Evolutionary conservation across 805 yeast genomes (phyloP).

Genomic region (Lipomyces starkeyi): DNA sequence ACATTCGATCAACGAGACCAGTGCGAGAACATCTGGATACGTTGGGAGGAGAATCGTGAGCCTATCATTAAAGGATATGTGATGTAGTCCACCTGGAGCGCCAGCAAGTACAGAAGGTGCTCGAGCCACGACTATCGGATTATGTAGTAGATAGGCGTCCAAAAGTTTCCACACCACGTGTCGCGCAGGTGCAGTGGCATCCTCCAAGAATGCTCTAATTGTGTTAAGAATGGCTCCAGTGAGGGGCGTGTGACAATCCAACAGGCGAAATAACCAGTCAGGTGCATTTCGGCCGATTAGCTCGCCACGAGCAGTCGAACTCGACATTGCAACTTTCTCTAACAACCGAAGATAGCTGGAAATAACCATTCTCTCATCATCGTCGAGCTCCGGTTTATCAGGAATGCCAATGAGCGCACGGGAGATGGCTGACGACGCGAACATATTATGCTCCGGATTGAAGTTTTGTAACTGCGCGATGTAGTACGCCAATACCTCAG

Average conservation of each 20-base stretch:
- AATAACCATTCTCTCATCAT: slow-evolving; percentile 76
- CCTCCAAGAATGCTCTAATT: slow-evolving; percentile 61
- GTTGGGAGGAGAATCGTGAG: slow-evolving; percentile 56
- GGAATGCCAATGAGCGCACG: slow-evolving; percentile 33
- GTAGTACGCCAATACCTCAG: slow-evolving; percentile 61
- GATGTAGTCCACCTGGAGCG: slow-evolving; percentile 43
- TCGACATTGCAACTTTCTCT: slow-evolving; percentile 56
- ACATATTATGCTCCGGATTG: slow-evolving; percentile 25
- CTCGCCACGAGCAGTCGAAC: slow-evolving; percentile 44
- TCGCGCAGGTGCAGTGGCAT: slow-evolving; percentile 50
- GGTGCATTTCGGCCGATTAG: slow-evolving; percentile 33
- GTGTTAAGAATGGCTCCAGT: slow-evolving; percentile 63
- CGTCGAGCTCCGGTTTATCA: slow-evolving; percentile 67
- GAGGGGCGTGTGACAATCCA: slow-evolving; percentile 55
- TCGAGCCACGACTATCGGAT: slow-evolving; percentile 32
- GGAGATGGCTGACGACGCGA: slow-evolving; percentile 24
- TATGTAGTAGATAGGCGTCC: slow-evolving; percentile 70
- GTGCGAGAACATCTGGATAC: slow-evolving; percentile 64
- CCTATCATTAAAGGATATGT: slow-evolving; percentile 51
- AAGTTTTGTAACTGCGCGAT: slow-evolving; percentile 49
- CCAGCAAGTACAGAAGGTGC: slow-evolving; percentile 35
- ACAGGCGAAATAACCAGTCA: slow-evolving; percentile 54
- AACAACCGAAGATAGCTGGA: slow-evolving; percentile 76
- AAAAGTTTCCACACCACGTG: slow-evolving; percentile 67
- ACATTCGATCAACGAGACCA: slow-evolving; percentile 58